phyloP scores from a whole-genome alignment of 2,329 filamentous ascomycete species.

The Niveomyces coronatus region DNA sequence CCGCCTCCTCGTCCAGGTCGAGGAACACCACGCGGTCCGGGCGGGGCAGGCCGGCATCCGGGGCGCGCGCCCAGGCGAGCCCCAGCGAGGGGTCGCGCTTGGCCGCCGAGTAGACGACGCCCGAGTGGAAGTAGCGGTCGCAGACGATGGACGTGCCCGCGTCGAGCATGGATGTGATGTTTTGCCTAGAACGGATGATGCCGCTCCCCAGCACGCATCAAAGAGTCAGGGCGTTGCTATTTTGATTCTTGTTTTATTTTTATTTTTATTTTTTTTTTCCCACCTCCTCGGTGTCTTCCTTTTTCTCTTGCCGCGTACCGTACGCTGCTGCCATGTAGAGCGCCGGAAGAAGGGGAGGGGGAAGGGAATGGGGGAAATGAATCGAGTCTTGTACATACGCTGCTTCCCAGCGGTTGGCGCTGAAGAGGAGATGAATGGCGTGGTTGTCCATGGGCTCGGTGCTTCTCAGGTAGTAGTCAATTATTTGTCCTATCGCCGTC shows the following conservation, averaged over 20 bases:
- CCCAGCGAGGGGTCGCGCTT: constrained; percentile 63
- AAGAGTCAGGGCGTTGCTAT: too few species aligned
- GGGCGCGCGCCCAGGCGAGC: constrained; percentile 70
- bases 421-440: constrained; percentile 81
- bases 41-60: constrained; percentile 76
- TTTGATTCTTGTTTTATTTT: too few species aligned
- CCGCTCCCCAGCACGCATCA: too few species aligned
- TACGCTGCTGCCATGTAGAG: too few species aligned
- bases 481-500: constrained; percentile 79
- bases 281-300: too few species aligned
- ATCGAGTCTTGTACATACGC: constrained; percentile 29
- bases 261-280: too few species aligned
- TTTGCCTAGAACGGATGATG: too few species aligned
- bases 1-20: constrained; percentile 64
- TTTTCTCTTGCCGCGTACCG: too few species aligned
- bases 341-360: too few species aligned
- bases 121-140: constrained; percentile 92
- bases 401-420: constrained; percentile 81
- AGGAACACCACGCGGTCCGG: constrained; percentile 86
- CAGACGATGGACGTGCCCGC: constrained; percentile 68
- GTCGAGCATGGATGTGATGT: constrained; percentile 44
- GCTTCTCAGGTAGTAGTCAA: constrained; percentile 70
- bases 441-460: constrained; percentile 71
- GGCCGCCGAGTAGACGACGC: constrained; percentile 85
- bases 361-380: too few species aligned